Evolutionary conservation across 495 filamentous ascomycete species (phyloP), one percentile per base, ranked within the genome.

Genomic region (Neurospora tetraspora): DNA sequence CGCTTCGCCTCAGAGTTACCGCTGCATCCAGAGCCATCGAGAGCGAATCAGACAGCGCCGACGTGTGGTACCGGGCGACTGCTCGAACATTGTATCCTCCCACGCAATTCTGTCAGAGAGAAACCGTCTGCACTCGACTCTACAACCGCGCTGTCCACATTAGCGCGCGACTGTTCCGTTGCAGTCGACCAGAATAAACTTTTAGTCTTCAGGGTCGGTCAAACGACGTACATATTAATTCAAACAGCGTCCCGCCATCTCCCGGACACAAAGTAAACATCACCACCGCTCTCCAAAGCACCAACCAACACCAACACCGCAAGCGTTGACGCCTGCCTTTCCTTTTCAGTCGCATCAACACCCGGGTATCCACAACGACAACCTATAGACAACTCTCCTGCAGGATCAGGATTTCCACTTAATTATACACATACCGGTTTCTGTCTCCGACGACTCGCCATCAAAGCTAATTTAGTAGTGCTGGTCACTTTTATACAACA

Each of bases 51-150:
- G 70, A 71, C 70, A 68, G 68, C 70, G 72, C 73, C 73, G 72
- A 75, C 74, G 73, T 72, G 78, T 78, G 70, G 74, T 75, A 80
- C 75, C 71, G 77, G 79, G 80, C 80, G 80, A 80, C 77, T 80
- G 73, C 79, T 81, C 79, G 74, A 80, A 81, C 79, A 78, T 14
- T 59, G 47, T 27, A 27, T 53, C 45, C 45, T 53, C 45, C 20
- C n/a, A 53, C 45, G 12, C 23, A 31, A 61, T 61, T 34, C 23
- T 61, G 12, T 69, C 71, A 53, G 53, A 70, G 47, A 59, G 11
- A 27, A 12, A 23, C 20, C 45, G 10, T 68, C 40, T 37, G 53
- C 69, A 72, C 74, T 61, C 74, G 68, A 68, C 69, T 39, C 72
- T 69, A 71, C 73, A 65, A 65, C 53, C 53, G 53, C 53, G 53